Evolutionary conservation across 2,329 filamentous ascomycete genomes (phyloP).

Genomic region (Colletotrichum plurivorum): DNA sequence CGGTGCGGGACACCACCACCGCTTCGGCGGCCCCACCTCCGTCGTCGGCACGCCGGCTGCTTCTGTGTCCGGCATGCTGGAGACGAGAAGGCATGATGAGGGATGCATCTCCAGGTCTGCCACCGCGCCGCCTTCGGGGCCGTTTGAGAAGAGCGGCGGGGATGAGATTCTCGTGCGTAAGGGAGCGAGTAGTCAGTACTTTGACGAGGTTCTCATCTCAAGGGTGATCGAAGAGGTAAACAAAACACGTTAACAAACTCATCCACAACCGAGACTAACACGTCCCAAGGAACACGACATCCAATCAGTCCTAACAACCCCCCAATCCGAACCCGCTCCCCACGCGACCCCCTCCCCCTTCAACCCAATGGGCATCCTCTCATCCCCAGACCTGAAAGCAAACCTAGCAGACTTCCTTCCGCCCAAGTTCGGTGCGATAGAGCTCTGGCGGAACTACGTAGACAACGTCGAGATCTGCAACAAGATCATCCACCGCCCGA

Average conservation of each 20-base stretch:
- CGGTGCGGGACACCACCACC: neutral
- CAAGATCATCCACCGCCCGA: conserved; percentile 49
- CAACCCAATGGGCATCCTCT: conserved; percentile 52
- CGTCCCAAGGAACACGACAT: conserved; percentile 40
- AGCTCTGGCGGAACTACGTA: conserved; percentile 49
- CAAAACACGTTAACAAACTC: neutral
- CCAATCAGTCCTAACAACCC: conserved; percentile 42
- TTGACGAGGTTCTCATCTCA: conserved; percentile 54
- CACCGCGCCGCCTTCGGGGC: neutral
- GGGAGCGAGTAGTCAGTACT: conserved; percentile 52
- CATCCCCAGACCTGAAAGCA: conserved; percentile 41
- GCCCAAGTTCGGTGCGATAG: conserved; percentile 44
- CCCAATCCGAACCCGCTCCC: conserved; percentile 8
- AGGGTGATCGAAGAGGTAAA: conserved; percentile 51
- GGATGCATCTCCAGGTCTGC: neutral
- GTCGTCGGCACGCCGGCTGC: neutral
- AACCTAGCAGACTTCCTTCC: conserved; percentile 44
- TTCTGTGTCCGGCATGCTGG: neutral
- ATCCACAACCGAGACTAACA: neutral
- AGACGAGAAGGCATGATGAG: neutral
- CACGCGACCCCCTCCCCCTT: conserved; percentile 43
- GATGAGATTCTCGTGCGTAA: conserved; percentile 50
- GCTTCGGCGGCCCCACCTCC: neutral
- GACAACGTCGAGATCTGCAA: conserved; percentile 48
- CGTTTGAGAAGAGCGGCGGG: conserved; percentile 7